A percentile compares a stretch with the other conserved stretches of the same genome.
Evolutionary conservation across 73 alveolate genomes (phyloP).

Genomic region (Uronychia setigera): DNA sequence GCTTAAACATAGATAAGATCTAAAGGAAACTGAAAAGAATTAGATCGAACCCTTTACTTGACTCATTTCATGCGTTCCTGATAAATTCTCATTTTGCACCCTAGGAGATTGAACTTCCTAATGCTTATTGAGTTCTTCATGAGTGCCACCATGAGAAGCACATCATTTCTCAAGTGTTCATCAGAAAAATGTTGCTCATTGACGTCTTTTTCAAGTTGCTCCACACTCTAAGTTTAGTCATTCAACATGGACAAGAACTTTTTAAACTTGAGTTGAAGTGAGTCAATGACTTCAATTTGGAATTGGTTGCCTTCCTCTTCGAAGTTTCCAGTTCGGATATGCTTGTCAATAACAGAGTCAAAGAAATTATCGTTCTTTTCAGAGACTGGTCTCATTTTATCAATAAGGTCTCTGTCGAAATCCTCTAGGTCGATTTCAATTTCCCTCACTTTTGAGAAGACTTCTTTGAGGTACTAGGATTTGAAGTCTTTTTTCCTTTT

Average conservation of each 20-base stretch:
- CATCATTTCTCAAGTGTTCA: not conserved
- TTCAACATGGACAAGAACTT: not conserved
- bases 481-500: too few species aligned
- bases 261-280: not conserved
- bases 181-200: not conserved
- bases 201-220: not conserved
- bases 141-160: not conserved
- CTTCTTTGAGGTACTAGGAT: not conserved
- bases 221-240: not conserved
- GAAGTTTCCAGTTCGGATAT: not conserved
- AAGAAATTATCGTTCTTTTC: not conserved
- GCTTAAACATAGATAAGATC: not conserved
- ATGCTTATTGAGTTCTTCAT: not conserved
- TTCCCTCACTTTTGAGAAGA: not conserved
- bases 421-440: not conserved
- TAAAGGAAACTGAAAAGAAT: not conserved
- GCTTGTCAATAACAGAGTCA: conserved; percentile 6
- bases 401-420: conserved; percentile 9
- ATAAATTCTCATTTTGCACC: conserved; percentile 5
- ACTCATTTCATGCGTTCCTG: not conserved
- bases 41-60: not conserved
- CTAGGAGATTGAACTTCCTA: not conserved
- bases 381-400: not conserved
- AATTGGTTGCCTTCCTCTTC: not conserved
- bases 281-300: not conserved